These are phyloP conservation scores for Yarrowia galli DNA, from an alignment of 1,139 yeast species.

Conservation along the genomic window DNA sequence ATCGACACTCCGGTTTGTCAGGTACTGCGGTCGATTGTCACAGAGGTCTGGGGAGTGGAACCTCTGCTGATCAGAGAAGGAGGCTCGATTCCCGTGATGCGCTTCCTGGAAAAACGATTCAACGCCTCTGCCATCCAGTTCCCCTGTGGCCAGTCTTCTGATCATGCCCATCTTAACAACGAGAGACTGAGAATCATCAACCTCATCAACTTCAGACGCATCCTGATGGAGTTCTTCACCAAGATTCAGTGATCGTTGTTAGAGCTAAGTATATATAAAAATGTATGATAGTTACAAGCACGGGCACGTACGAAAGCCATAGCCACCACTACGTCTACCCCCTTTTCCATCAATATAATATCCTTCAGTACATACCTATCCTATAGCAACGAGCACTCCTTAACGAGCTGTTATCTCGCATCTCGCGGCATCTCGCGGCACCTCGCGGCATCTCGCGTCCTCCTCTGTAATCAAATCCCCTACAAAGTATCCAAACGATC, in stretches of 20 bases:
- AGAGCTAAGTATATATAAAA: not conserved
- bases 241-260: slow-evolving; percentile 19
- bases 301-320: not conserved
- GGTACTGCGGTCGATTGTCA: slow-evolving; percentile 65
- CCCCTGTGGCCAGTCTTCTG: slow-evolving; percentile 96
- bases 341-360: slow-evolving; percentile 1
- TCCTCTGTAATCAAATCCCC: not conserved
- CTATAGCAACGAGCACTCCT: not conserved
- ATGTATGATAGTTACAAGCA: slow-evolving; percentile 3
- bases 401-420: too few relatives aligned
- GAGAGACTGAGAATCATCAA: slow-evolving; percentile 84
- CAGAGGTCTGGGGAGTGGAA: slow-evolving; percentile 68
- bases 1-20: slow-evolving; percentile 75
- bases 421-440: too few relatives aligned
- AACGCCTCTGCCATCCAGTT: slow-evolving; percentile 92
- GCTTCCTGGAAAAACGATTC: slow-evolving; percentile 82
- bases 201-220: slow-evolving; percentile 72
- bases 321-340: not conserved
- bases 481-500: slow-evolving; percentile 93
- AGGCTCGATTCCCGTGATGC: slow-evolving; percentile 90
- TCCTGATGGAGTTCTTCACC: slow-evolving; percentile 55
- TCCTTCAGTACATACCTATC: slow-evolving; percentile 16
- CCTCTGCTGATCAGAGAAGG: slow-evolving; percentile 94
- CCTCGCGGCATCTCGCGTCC: too few relatives aligned
- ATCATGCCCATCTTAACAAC: slow-evolving; percentile 90